Conservation (phyloP, 78 protist species). For the Planoprotostelium fungivorum region DNA sequence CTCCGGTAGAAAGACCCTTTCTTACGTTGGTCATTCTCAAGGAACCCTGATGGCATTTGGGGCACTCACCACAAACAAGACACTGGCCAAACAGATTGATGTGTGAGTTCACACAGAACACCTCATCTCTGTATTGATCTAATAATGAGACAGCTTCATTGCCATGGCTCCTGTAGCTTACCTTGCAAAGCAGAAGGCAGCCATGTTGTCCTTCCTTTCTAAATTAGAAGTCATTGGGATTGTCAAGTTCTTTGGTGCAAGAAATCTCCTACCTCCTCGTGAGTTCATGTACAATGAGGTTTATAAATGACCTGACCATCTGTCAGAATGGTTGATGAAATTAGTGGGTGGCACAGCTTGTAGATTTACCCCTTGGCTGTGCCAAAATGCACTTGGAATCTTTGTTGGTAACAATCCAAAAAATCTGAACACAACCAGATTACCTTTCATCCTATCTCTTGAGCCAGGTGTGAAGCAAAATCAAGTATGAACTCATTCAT, state of each 20-base stretch:
- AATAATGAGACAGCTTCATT: neutral
- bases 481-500: neutral
- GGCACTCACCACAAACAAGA: neutral
- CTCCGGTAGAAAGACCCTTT: slow-evolving; percentile 1
- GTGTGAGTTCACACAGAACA: slow-evolving; percentile 17
- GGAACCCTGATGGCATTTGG: slow-evolving; percentile 60
- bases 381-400: slow-evolving; percentile 26
- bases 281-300: neutral
- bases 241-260: neutral
- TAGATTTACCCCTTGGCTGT: slow-evolving; percentile 30
- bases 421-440: slow-evolving; percentile 31
- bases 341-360: slow-evolving; percentile 36
- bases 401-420: slow-evolving; percentile 39
- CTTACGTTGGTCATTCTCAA: slow-evolving; percentile 65
- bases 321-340: neutral
- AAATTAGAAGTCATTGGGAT: neutral
- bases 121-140: neutral
- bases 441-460: slow-evolving; percentile 35
- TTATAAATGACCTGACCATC: neutral
- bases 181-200: neutral
- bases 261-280: neutral
- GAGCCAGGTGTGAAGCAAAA: slow-evolving; percentile 52
- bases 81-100: slow-evolving; percentile 16
- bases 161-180: neutral
- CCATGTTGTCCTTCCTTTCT: neutral